phyloP scores from a whole-genome alignment of 306 rosid genomes.

The Lotus japonicus region DNA sequence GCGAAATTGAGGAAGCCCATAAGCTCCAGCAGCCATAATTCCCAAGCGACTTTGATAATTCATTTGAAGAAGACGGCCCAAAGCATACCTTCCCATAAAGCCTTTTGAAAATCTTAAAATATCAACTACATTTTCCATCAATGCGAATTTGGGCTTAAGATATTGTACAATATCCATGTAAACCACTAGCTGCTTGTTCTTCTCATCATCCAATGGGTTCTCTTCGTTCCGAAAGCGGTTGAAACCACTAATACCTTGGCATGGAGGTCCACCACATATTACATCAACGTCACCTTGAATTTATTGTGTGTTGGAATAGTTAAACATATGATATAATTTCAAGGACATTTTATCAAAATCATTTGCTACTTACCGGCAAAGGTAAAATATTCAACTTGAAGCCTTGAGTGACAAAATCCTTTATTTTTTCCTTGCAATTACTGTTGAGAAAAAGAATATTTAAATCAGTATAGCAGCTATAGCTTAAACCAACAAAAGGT shows the following conservation, averaged over 20 bases:
- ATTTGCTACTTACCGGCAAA: slow-evolving; percentile 47
- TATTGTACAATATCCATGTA: slow-evolving; percentile 71
- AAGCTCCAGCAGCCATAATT: slow-evolving; percentile 83
- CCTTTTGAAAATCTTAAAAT: slow-evolving; percentile 68
- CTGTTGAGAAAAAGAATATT: slow-evolving; percentile 28
- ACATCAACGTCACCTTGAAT: slow-evolving; percentile 65
- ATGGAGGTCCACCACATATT: slow-evolving; percentile 91
- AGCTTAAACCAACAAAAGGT: background rate
- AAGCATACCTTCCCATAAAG: slow-evolving; percentile 82
- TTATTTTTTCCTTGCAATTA: slow-evolving; percentile 42
- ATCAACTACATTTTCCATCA: slow-evolving; percentile 92
- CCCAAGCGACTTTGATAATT: slow-evolving; percentile 84
- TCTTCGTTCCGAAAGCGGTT: slow-evolving; percentile 61
- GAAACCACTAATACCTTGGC: slow-evolving; percentile 91
- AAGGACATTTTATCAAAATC: background rate
- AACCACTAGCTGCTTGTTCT: slow-evolving; percentile 66
- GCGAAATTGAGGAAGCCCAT: slow-evolving; percentile 91
- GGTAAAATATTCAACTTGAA: slow-evolving; percentile 47
- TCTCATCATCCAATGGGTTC: slow-evolving; percentile 71
- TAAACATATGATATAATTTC: background rate
- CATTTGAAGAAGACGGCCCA: slow-evolving; percentile 82
- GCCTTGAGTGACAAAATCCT: slow-evolving; percentile 42
- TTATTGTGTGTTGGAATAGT: background rate
- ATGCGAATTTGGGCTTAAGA: slow-evolving; percentile 56
- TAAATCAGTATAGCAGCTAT: background rate